Conservation (phyloP, 345 rosid species). For the Arabidopsis arenosa region DNA sequence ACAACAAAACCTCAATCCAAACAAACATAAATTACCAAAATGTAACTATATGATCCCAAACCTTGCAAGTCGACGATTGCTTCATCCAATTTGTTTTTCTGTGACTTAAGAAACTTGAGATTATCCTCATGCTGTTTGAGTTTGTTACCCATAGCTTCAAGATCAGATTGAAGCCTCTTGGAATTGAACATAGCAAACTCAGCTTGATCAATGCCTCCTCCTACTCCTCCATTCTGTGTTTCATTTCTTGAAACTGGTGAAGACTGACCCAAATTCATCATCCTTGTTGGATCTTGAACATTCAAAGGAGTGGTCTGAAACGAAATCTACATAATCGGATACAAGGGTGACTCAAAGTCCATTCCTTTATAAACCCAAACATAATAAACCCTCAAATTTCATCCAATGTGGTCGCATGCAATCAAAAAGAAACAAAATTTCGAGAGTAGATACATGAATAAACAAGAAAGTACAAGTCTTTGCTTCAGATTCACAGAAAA, state of each 20-base stretch:
- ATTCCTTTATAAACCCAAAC: slow-evolving; percentile 19
- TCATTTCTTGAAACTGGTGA: slow-evolving; percentile 38
- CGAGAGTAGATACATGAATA: neutral
- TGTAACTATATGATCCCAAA: slow-evolving; percentile 9
- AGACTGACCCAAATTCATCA: slow-evolving; percentile 52
- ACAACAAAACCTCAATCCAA: neutral
- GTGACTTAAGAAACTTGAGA: slow-evolving; percentile 53
- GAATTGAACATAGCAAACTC: slow-evolving; percentile 50
- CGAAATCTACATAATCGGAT: slow-evolving; percentile 41
- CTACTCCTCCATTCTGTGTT: slow-evolving; percentile 54
- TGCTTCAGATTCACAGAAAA: slow-evolving; percentile 3
- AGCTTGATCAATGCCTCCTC: slow-evolving; percentile 51
- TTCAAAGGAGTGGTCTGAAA: slow-evolving; percentile 38
- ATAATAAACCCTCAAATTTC: slow-evolving; percentile 6
- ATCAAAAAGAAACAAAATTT: slow-evolving; percentile 7
- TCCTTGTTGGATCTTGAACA: slow-evolving; percentile 45
- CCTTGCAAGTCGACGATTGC: slow-evolving; percentile 73
- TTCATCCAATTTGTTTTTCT: slow-evolving; percentile 65
- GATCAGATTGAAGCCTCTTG: slow-evolving; percentile 75
- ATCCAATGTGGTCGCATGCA: slow-evolving; percentile 39
- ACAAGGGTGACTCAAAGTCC: neutral
- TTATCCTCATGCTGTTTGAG: slow-evolving; percentile 74
- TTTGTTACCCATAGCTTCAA: slow-evolving; percentile 59
- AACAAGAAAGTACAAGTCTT: neutral
- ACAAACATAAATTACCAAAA: neutral